Percentiles rank a stretch among this genome's conserved stretches.
phyloP scores from a whole-genome alignment of 768 basidiomycete genomes.

The Ramaria sp. region DNA sequence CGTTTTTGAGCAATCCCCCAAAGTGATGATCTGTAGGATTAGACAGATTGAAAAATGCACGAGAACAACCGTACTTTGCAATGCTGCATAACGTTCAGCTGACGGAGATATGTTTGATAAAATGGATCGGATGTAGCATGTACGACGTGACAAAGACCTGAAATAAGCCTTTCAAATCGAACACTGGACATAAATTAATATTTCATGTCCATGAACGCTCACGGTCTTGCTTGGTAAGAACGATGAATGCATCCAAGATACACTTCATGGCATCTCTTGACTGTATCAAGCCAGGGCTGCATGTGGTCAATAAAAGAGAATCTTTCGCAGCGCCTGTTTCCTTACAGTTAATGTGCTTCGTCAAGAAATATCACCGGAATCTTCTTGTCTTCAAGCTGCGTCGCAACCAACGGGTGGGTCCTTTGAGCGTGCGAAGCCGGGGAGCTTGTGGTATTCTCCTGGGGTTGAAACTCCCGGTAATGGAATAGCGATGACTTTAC shows the following conservation, averaged over 20 bases:
- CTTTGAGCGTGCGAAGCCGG: slow-evolving; percentile 18
- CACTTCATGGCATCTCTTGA: slow-evolving; percentile 77
- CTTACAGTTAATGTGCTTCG: slow-evolving; percentile 75
- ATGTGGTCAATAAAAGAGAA: background rate
- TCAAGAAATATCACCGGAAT: slow-evolving; percentile 77
- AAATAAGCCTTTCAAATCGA: background rate
- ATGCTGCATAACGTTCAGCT: slow-evolving; percentile 71
- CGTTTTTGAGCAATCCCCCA: slow-evolving; percentile 67
- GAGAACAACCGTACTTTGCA: slow-evolving; percentile 43
- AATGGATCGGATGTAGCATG: slow-evolving; percentile 79
- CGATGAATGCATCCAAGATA: slow-evolving; percentile 75
- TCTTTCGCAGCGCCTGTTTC: background rate
- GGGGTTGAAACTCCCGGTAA: slow-evolving; percentile 59
- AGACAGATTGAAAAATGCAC: background rate
- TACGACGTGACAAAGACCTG: slow-evolving; percentile 64
- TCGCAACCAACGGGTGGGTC: slow-evolving; percentile 13
- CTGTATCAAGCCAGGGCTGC: slow-evolving; percentile 62
- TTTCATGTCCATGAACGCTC: background rate
- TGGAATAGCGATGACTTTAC: slow-evolving; percentile 53
- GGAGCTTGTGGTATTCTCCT: slow-evolving; percentile 22
- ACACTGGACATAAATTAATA: background rate
- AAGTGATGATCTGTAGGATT: slow-evolving; percentile 48
- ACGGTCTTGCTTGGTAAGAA: slow-evolving; percentile 74
- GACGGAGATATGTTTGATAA: slow-evolving; percentile 75
- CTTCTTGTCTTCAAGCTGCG: slow-evolving; percentile 37